Evolutionary conservation across 495 filamentous ascomycete genomes (phyloP).

Genomic region (Talaromyces nanjingensis): DNA sequence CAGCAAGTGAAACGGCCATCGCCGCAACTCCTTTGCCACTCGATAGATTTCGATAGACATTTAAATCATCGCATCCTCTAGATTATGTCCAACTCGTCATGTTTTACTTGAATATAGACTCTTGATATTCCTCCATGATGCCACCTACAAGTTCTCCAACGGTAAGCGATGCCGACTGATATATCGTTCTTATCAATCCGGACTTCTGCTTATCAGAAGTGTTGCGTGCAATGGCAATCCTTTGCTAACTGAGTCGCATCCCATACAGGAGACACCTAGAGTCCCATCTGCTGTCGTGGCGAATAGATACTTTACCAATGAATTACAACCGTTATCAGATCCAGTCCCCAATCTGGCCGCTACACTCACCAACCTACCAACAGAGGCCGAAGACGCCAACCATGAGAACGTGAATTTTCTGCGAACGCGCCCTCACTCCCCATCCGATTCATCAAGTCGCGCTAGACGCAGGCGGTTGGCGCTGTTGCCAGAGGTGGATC

Average conservation of each 20-base stretch:
- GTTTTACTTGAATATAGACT: constrained; percentile 1
- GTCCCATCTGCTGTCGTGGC: constrained; percentile 20
- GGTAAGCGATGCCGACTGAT: constrained; percentile 12
- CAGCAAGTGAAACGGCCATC: neutral
- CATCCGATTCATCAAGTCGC: constrained; percentile 23
- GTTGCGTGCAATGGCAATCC: neutral
- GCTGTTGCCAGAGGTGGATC: constrained; percentile 22
- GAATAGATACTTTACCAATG: constrained; percentile 22
- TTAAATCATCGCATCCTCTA: neutral
- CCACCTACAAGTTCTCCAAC: constrained; percentile 25
- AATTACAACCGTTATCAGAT: constrained; percentile 30
- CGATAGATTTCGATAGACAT: neutral
- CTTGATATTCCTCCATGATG: constrained; percentile 14
- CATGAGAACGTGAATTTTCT: constrained; percentile 56
- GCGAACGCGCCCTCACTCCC: constrained; percentile 35
- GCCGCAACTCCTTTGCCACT: neutral
- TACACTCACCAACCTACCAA: constrained; percentile 32
- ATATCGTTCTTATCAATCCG: neutral
- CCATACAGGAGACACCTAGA: constrained; percentile 26
- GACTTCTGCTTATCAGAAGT: constrained; percentile 3
- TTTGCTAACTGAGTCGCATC: neutral
- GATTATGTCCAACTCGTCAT: constrained; percentile 1
- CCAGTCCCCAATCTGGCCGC: constrained; percentile 41
- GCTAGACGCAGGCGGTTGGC: constrained; percentile 31
- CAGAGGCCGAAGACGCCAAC: constrained; percentile 46